These are phyloP conservation scores for Colletotrichum cuscutae DNA, from an alignment of 2,329 filamentous ascomycete species.

Conservation along the genomic window DNA sequence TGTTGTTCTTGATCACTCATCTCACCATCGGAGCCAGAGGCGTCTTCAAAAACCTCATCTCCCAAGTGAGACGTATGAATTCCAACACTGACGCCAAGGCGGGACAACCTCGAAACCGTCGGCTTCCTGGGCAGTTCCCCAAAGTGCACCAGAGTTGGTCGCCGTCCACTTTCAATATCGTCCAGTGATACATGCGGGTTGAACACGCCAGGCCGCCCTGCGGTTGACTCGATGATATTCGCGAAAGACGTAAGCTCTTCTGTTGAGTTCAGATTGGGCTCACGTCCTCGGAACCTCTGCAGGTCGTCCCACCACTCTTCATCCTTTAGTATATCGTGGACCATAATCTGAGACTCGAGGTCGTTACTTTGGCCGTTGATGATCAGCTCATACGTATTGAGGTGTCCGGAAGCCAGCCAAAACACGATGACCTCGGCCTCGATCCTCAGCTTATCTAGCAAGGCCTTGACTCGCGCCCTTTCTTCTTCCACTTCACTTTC, in stretches of 20 bases:
- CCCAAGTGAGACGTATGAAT: conserved; percentile 81
- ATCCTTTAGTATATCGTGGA: conserved; percentile 73
- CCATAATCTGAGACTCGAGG: conserved; percentile 59
- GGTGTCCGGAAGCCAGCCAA: conserved; percentile 78
- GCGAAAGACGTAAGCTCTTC: conserved; percentile 56
- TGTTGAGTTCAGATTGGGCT: conserved; percentile 49
- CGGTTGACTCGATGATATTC: conserved; percentile 55
- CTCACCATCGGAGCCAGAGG: conserved; percentile 44
- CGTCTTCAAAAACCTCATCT: conserved; percentile 65
- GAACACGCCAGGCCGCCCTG: conserved; percentile 54
- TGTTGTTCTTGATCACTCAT: conserved; percentile 52
- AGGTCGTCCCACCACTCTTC: conserved; percentile 89
- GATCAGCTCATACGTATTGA: conserved; percentile 81
- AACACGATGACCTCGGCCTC: conserved; percentile 83
- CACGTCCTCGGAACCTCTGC: conserved; percentile 61
- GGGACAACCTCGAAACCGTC: conserved; percentile 60
- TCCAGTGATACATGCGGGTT: conserved; percentile 50
- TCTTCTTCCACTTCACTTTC: conserved; percentile 87
- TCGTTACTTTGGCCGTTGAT: conserved; percentile 73
- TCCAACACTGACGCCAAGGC: conserved; percentile 74
- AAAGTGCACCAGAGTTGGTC: conserved; percentile 67
- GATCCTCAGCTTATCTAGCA: conserved; percentile 85
- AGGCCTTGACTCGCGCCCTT: conserved; percentile 73
- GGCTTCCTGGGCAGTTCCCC: conserved; percentile 71
- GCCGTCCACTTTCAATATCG: conserved; percentile 43